Percentiles rank a stretch among this genome's conserved stretches.
These are phyloP conservation scores for Backusella luteola DNA, from an alignment of 192 early-diverging fungal genomes.

Conservation along the genomic window DNA sequence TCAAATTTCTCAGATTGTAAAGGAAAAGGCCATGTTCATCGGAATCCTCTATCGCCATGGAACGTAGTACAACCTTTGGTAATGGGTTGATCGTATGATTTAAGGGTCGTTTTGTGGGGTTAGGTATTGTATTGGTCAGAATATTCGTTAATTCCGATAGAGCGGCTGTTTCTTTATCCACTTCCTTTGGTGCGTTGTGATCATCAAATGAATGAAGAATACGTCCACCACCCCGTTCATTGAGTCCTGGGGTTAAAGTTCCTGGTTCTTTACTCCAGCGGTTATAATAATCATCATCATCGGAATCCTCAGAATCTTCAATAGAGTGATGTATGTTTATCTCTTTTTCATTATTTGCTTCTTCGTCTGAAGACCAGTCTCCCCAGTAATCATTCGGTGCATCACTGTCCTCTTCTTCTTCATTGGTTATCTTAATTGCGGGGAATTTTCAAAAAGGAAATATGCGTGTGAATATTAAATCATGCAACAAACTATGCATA, in stretches of 20 bases:
- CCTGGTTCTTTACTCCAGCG: constrained; percentile 36
- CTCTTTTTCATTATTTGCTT: background rate
- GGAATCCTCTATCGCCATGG: background rate
- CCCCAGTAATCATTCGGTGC: constrained; percentile 41
- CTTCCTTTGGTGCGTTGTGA: constrained; percentile 22
- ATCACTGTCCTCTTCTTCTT: background rate
- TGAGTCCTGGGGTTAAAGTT: constrained; percentile 26
- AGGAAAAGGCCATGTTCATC: constrained; percentile 15
- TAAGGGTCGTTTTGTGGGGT: background rate
- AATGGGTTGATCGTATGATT: constrained; percentile 18
- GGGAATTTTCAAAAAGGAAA: background rate
- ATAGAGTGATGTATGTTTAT: background rate
- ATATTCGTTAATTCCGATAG: constrained; percentile 33
- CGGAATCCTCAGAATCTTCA: constrained; percentile 28
- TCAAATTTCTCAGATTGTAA: constrained; percentile 21
- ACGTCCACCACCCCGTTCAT: background rate
- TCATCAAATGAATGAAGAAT: background rate
- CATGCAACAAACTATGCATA: background rate
- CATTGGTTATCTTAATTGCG: background rate
- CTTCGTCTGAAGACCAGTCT: constrained; percentile 40
- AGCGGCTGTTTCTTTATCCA: constrained; percentile 30
- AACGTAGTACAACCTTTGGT: constrained; percentile 20
- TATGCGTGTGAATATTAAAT: constrained; percentile 6
- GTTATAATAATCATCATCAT: constrained; percentile 24
- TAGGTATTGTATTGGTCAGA: constrained; percentile 27